Conservation (phyloP, 257 asterid species). For the Solanum ossicruentum region DNA sequence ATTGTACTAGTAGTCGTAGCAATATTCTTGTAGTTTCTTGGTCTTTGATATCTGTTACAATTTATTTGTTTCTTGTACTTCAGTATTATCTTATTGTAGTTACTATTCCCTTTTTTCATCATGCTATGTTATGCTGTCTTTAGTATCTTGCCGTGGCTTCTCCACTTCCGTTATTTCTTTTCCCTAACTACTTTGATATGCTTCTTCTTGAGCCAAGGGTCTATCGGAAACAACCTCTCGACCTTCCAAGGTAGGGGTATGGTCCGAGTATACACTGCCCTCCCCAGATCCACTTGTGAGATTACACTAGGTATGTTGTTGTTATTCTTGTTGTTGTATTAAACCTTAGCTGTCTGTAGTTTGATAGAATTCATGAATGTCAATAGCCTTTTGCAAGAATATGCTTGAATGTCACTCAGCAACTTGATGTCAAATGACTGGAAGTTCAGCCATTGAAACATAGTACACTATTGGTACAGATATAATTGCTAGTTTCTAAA, state of each 20-base stretch:
- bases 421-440: background rate
- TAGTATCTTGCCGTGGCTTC: background rate
- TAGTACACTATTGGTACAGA: background rate
- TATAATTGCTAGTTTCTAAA: background rate
- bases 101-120: background rate
- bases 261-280: background rate
- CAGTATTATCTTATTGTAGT: background rate
- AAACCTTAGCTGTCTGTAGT: background rate
- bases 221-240: background rate
- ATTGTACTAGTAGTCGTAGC: background rate
- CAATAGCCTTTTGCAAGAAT: background rate
- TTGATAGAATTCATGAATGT: background rate
- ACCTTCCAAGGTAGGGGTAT: background rate
- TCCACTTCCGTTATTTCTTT: background rate
- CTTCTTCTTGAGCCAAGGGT: background rate
- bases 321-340: too few relatives aligned
- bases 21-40: background rate
- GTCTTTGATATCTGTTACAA: background rate
- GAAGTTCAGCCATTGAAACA: background rate
- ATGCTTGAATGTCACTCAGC: background rate
- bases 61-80: background rate
- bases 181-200: background rate
- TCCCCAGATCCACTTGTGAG: background rate
- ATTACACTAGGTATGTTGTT: background rate
- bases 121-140: background rate